Percentiles rank a stretch among this genome's conserved stretches.
phyloP scores from a whole-genome alignment of 345 rosid species.

The Iberis pinnata region DNA sequence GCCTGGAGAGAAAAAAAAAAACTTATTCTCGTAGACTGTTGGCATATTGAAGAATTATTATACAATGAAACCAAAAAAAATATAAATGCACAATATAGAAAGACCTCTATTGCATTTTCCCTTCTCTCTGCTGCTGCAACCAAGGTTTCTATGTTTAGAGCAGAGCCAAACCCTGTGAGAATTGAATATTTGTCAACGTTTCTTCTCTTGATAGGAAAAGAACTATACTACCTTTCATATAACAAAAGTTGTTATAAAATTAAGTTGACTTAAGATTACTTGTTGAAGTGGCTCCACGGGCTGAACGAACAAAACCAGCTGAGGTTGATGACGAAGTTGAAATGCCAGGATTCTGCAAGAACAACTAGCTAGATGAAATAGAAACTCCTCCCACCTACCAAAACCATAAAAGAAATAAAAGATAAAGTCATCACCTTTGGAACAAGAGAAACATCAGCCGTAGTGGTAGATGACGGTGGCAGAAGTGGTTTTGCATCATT shows the following conservation, averaged over 20 bases:
- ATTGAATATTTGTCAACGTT: conserved; percentile 3
- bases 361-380: not conserved
- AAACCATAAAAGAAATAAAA: conserved; percentile 3
- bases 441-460: conserved; percentile 43
- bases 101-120: conserved; percentile 78
- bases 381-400: conserved; percentile 2
- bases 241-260: not conserved
- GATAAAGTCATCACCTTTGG: conserved; percentile 44
- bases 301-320: conserved; percentile 54
- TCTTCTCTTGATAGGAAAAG: not conserved
- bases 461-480: conserved; percentile 36
- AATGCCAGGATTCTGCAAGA: conserved; percentile 40
- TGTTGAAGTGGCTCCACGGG: conserved; percentile 64
- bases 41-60: conserved; percentile 7
- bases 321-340: conserved; percentile 44
- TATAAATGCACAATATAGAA: conserved; percentile 1
- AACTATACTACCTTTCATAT: not conserved
- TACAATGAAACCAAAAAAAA: conserved; percentile 1
- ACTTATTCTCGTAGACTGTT: not conserved
- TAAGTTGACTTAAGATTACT: conserved; percentile 43
- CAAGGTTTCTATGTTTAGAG: conserved; percentile 90
- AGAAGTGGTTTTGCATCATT: conserved; percentile 35
- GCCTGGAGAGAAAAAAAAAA: conserved; percentile 47
- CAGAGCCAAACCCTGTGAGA: conserved; percentile 85
- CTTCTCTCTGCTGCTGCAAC: conserved; percentile 97